A percentile compares a stretch with the other conserved stretches of the same genome.
phyloP scores from a whole-genome alignment of 345 rosid species.

The Salix viminalis region DNA sequence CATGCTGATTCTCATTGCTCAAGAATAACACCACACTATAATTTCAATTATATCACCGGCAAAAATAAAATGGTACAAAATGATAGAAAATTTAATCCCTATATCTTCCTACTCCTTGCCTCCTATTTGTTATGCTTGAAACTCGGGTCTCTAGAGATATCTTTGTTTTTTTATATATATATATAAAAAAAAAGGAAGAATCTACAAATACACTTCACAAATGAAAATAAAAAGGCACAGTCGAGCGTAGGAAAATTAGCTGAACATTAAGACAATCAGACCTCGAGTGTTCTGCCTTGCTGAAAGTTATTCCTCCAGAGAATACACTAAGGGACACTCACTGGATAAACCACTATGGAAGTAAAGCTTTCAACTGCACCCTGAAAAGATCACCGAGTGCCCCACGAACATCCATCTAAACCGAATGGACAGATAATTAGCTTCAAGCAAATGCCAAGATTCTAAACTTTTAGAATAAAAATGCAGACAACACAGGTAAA shows the following conservation, averaged over 20 bases:
- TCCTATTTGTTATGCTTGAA: constrained; percentile 3
- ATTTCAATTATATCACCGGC: not conserved
- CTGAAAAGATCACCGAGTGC: constrained; percentile 83
- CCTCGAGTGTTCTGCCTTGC: constrained; percentile 15
- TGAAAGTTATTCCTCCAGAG: constrained; percentile 17
- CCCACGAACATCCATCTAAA: constrained; percentile 91
- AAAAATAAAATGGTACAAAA: not conserved
- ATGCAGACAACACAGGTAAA: not conserved
- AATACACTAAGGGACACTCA: not conserved
- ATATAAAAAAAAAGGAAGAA: not conserved
- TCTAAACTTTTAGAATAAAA: not conserved
- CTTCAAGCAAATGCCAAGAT: not conserved
- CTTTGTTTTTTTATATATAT: too few relatives aligned
- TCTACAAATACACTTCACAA: constrained; percentile 1
- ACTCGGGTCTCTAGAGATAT: not conserved
- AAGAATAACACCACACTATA: not conserved
- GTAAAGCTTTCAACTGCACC: constrained; percentile 72
- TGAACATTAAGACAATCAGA: not conserved
- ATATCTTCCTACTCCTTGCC: not conserved
- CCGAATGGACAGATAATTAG: not conserved
- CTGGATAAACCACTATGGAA: constrained; percentile 38
- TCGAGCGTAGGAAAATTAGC: not conserved
- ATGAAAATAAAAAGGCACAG: too few relatives aligned
- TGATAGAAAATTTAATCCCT: not conserved
- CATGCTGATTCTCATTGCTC: not conserved